Base-by-base conservation (phyloP, 345 rosid species). In the Acer saccharum region DNA sequence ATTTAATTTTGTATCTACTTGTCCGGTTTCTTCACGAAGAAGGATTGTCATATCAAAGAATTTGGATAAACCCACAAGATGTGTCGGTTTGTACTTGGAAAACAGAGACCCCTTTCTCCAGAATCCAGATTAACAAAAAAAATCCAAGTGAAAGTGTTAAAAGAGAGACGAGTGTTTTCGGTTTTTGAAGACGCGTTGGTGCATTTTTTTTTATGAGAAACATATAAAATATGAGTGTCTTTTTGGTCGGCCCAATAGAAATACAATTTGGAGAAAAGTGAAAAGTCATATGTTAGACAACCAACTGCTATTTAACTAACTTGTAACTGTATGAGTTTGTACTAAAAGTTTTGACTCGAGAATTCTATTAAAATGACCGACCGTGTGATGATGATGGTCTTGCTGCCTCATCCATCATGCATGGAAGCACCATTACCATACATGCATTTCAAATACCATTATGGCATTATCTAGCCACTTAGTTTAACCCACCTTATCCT, bases 231-330 rank as follows among this genome's bases (percentile, higher is more conserved):
- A 64, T 75, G 27, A 13, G 23, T 48, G 54, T 68, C 68, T 77
- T 81, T 77, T 60, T 63, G 70, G 83, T 68, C 78, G 81, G 84
- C 76, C 81, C 64, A 77, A 77, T 77, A 21, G 17, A 8, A 12
- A 10, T 2, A 6, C 74, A 12, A 43, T 25, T n/a, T 4, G 6
- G 21, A 21, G n/a, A 35, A 54, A 60, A 27, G 52, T 7, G 74
- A 25, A 35, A 74, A 46, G 69, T 41, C 5, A 29, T 50, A 23
- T n/a, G 71, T 71, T 69, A 11, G 69, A 71, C 20, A 12, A 60
- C 39, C 79, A 81, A 81, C 77, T 23, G 52, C 74, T 6, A n/a
- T 21, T 4, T 66, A 55, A 54, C 72, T 55, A 54, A 54, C 64
- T 46, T 27, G 60, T 60, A 73, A 79, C 72, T 14, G 73, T 57